These are phyloP conservation scores for Zopfochytrium polystomum DNA, from an alignment of 371 early-diverging fungal genomes.

Conservation along the genomic window DNA sequence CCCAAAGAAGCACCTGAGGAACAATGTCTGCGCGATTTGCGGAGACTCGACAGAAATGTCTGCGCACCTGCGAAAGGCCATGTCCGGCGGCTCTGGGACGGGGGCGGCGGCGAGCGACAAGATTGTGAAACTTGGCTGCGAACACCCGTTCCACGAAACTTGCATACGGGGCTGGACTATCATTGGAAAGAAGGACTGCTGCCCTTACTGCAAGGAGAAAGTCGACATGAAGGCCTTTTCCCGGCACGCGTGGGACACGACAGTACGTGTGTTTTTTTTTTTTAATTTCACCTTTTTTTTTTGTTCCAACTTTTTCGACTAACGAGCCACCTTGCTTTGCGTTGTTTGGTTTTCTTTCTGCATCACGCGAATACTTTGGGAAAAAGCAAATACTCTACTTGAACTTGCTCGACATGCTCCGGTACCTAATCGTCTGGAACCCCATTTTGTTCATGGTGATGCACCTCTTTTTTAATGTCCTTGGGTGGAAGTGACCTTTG, in stretches of 20 bases:
- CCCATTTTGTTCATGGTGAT: slow-evolving; percentile 47
- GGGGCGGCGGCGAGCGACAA: slow-evolving; percentile 14
- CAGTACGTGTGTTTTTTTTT: slow-evolving; percentile 23
- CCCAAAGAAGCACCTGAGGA: slow-evolving; percentile 57
- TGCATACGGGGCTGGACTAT: slow-evolving; percentile 95
- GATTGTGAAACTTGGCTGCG: slow-evolving; percentile 69
- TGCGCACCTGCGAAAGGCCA: slow-evolving; percentile 18
- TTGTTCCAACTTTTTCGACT: background rate
- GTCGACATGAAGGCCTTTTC: slow-evolving; percentile 76
- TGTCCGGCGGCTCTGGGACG: slow-evolving; percentile 2
- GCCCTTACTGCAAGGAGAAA: slow-evolving; percentile 94
- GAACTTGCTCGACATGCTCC: slow-evolving; percentile 75
- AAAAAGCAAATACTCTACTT: slow-evolving; percentile 72
- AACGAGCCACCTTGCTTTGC: background rate
- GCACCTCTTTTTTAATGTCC: slow-evolving; percentile 33
- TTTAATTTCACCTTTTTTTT: background rate
- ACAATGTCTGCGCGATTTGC: slow-evolving; percentile 81
- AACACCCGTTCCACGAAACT: slow-evolving; percentile 81
- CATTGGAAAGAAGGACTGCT: slow-evolving; percentile 89
- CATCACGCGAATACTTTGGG: slow-evolving; percentile 31
- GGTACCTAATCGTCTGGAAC: slow-evolving; percentile 81
- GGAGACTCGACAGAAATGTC: slow-evolving; percentile 48
- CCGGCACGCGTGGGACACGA: slow-evolving; percentile 67
- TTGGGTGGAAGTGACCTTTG: slow-evolving; percentile 30
- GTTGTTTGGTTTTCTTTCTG: background rate